phyloP scores from a whole-genome alignment of 108 stramenopile genomes.

The Nannochloropsis oceanica region DNA sequence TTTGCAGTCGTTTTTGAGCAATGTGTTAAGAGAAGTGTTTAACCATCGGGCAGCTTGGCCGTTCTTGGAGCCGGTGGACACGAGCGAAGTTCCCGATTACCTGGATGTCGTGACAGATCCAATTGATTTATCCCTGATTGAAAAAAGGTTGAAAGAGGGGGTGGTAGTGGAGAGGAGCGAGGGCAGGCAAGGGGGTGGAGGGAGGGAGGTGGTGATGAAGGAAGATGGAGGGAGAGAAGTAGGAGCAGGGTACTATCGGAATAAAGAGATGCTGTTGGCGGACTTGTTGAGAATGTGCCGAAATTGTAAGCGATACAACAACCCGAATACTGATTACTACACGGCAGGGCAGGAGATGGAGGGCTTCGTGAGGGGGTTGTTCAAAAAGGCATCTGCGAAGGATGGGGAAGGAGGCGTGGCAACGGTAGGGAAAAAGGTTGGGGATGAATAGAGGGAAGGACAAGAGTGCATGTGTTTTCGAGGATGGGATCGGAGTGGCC shows the following conservation, averaged over 20 bases:
- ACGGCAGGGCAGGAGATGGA: not conserved
- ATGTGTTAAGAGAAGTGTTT: conserved; percentile 54
- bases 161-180: not conserved
- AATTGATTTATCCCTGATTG: conserved; percentile 71
- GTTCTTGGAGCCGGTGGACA: conserved; percentile 80
- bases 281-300: conserved; percentile 80
- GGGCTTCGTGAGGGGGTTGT: conserved; percentile 2
- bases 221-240: not conserved
- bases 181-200: not conserved
- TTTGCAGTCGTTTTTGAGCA: conserved; percentile 50
- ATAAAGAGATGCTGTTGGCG: conserved; percentile 53
- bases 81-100: conserved; percentile 67
- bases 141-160: conserved; percentile 44
- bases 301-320: conserved; percentile 81
- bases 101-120: conserved; percentile 60
- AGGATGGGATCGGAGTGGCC: no score
- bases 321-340: not conserved
- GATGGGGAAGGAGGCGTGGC: not conserved
- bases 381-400: not conserved
- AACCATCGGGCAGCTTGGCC: conserved; percentile 82
- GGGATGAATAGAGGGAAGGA: not conserved
- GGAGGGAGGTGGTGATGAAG: not conserved
- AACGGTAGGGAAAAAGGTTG: not conserved
- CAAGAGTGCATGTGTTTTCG: not conserved
- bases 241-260: conserved; percentile 53